These are phyloP conservation scores for Microcos paniculata DNA, from an alignment of 345 rosid species.

Conservation along the genomic window DNA sequence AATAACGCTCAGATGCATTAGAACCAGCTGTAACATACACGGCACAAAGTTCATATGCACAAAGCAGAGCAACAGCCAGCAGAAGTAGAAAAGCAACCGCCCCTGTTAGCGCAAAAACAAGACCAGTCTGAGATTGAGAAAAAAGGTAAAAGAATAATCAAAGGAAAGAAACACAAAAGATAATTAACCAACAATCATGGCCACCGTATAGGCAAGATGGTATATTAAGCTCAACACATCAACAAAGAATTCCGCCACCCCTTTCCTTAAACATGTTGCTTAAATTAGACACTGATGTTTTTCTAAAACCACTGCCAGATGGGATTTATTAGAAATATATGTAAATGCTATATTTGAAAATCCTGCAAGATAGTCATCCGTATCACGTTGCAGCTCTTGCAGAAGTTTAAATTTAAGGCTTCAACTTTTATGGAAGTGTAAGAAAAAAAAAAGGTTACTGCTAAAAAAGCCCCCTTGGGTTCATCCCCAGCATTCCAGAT, in stretches of 20 bases:
- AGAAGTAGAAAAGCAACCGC: conserved; percentile 98
- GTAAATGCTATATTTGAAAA: not conserved
- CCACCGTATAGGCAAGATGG: not conserved
- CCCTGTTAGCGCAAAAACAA: conserved; percentile 48
- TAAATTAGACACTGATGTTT: not conserved
- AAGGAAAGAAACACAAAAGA: not conserved
- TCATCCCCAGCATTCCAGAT: not conserved
- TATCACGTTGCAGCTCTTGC: not conserved
- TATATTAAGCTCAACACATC: not conserved
- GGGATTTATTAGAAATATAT: not conserved
- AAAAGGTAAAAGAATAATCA: not conserved
- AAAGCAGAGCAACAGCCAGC: conserved; percentile 87
- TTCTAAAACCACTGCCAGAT: not conserved
- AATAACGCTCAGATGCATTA: conserved; percentile 84
- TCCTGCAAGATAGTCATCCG: not conserved
- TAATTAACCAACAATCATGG: not conserved
- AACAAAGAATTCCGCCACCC: not conserved
- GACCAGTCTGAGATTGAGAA: conserved; percentile 17
- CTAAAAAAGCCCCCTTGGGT: not conserved
- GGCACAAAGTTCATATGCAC: conserved; percentile 97
- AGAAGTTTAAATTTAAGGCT: not conserved
- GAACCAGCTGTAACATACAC: conserved; percentile 92
- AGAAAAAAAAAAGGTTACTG: not conserved
- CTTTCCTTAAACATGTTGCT: conserved; percentile 6
- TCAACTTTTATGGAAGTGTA: not conserved